Evolutionary conservation across 257 asterid species (phyloP), one percentile per base, ranked within the genome.

Genomic region (Solanum habrochaites): DNA sequence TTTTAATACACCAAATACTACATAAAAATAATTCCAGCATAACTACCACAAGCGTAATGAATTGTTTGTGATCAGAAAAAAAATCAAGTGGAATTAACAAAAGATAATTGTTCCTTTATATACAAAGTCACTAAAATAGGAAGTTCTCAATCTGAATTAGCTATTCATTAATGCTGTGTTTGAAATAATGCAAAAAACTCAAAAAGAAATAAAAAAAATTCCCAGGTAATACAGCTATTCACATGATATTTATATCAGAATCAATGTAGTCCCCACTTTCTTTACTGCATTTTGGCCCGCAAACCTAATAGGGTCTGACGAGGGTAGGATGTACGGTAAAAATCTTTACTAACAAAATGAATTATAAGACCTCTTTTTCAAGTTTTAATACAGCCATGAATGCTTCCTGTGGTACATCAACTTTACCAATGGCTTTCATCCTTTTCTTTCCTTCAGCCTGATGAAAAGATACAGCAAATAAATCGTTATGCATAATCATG

Each of bases 391-490:
- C 99, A 45, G 99, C 99, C 99, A 97, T 97, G 86, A 97, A 97
- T 64, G 99, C 99, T 93, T 97, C 99, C 89, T 97, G 99, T 43
- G 99, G 99, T 39, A 97, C 98, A 83, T 97, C 99, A 78, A 97
- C 99, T 90, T 89, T 92, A 75, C 99, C 99, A 49, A 97, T 94
- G 29, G 99, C 91, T 88, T 97, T 97, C 99, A 97, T 97, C 91
- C 99, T 92, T 88, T 96, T 97, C 96, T 97, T 97, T 86, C 99
- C 99, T 92, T 90, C 99, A 40, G 99, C 99, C 99, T 97, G 94
- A 42, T 85, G 40, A 42, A 70, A 91, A 32, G 56, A 86, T 45
- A 32, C 23, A 64, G 39, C 27, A 86, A 89, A 25, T 18, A 82
- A 58, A 73, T 49, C 31, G 2, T 49, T 31, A 81, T 18, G 85